Evolutionary conservation across 768 basidiomycete species (phyloP).

Genomic region (Gloeostereum incarnatum): DNA sequence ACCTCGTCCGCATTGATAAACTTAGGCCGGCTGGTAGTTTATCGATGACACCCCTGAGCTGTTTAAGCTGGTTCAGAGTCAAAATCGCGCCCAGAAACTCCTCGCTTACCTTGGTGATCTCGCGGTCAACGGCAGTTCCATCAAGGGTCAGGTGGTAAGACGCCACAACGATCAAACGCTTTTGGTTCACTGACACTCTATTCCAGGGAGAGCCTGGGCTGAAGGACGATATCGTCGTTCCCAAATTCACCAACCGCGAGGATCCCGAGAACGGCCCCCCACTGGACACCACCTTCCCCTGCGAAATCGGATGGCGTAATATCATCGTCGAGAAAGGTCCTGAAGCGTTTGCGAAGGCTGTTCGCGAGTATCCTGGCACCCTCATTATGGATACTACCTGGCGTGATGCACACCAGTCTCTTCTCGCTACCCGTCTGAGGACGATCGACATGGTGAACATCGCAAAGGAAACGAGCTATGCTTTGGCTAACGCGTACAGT

Average conservation of each 20-base stretch:
- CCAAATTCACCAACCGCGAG: conserved; percentile 68
- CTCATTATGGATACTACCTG: conserved; percentile 99
- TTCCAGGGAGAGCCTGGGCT: conserved; percentile 88
- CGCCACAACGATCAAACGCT: background rate
- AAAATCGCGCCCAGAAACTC: conserved; percentile 97
- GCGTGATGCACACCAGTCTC: conserved; percentile 98
- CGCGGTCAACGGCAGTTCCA: conserved; percentile 95
- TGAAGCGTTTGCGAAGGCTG: conserved; percentile 96
- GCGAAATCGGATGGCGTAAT: conserved; percentile 91
- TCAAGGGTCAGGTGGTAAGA: conserved; percentile 80
- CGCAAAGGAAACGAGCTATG: conserved; percentile 94
- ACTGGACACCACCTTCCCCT: conserved; percentile 76
- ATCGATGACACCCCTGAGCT: conserved; percentile 99
- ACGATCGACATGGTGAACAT: conserved; percentile 98
- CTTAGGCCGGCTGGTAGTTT: conserved; percentile 61
- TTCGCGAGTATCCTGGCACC: conserved; percentile 90
- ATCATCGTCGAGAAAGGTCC: conserved; percentile 98
- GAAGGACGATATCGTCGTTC: conserved; percentile 78
- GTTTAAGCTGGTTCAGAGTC: conserved; percentile 95
- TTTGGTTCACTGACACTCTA: background rate
- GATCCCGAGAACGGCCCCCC: conserved; percentile 66
- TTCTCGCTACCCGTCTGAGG: conserved; percentile 91
- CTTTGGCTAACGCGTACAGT: conserved; percentile 91
- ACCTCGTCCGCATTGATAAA: background rate
- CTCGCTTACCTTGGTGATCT: conserved; percentile 96